Conservation (phyloP, 768 basidiomycete species). For the Tricholoma sp. region DNA sequence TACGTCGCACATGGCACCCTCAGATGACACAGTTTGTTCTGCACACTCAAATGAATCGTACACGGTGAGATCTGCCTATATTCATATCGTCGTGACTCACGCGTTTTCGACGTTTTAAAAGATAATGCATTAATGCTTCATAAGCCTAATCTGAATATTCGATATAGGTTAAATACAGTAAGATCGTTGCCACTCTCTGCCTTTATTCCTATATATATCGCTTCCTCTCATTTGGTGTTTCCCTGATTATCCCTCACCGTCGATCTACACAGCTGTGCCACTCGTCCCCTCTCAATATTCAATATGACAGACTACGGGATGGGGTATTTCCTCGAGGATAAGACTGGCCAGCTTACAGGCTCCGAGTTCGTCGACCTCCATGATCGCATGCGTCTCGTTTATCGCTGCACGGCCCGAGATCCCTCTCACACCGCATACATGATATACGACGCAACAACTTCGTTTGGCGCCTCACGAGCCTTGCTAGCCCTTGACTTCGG, state of each 20-base stretch:
- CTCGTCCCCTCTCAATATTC: neutral
- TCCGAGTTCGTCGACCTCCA: constrained; percentile 61
- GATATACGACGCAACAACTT: constrained; percentile 40
- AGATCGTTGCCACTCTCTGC: neutral
- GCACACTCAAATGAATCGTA: neutral
- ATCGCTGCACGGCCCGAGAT: constrained; percentile 44
- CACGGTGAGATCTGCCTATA: neutral
- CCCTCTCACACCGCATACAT: constrained; percentile 42
- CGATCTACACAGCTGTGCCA: neutral
- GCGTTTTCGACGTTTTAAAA: neutral
- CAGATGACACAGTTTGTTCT: neutral
- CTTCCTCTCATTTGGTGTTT: neutral
- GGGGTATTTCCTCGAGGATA: constrained; percentile 63
- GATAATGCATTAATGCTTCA: neutral
- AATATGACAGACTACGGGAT: constrained; percentile 45
- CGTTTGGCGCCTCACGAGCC: constrained; percentile 28
- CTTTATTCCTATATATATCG: neutral
- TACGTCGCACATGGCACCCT: neutral
- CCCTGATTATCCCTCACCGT: neutral
- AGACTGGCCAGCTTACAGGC: constrained; percentile 44
- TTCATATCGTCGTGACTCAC: neutral
- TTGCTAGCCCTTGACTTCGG: constrained; percentile 49
- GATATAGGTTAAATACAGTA: neutral
- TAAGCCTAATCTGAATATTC: neutral
- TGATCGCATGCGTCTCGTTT: constrained; percentile 47